Conservation (phyloP, 495 filamentous ascomycete genomes). For the Podospora bellae-mahoneyi region DNA sequence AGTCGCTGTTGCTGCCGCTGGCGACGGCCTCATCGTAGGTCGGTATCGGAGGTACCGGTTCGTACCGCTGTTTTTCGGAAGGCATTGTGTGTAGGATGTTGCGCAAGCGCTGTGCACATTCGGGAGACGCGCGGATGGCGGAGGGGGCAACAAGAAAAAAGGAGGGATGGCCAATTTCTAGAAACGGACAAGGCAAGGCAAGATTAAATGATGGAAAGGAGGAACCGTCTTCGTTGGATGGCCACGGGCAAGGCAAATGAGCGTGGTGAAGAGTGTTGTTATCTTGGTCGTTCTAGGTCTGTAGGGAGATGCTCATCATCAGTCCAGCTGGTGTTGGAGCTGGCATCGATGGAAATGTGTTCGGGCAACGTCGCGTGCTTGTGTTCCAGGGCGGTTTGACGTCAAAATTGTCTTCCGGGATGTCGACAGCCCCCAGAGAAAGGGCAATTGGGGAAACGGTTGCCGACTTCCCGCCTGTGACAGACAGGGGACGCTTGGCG, state of each 20-base stretch:
- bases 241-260: constrained; percentile 16
- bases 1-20: constrained; percentile 34
- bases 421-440: not conserved
- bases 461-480: constrained; percentile 8
- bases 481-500: constrained; percentile 13
- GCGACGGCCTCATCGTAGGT: constrained; percentile 86
- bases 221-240: constrained; percentile 8
- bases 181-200: not conserved
- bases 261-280: constrained; percentile 14
- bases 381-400: constrained; percentile 8
- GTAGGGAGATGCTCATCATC: constrained; percentile 27
- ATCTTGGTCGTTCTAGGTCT: not conserved
- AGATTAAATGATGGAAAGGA: constrained; percentile 2
- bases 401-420: constrained; percentile 11
- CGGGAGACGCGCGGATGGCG: constrained; percentile 10
- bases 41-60: constrained; percentile 74
- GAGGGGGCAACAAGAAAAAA: not conserved
- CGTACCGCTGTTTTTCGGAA: constrained; percentile 49
- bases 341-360: constrained; percentile 22
- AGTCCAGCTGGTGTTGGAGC: constrained; percentile 25
- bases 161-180: not conserved
- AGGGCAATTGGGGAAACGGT: constrained; percentile 4
- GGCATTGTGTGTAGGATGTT: constrained; percentile 37
- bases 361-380: not conserved
- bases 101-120: constrained; percentile 20